Evolutionary conservation across 116 monocot species (phyloP).

Genomic region (Papilionanthe hybrid): DNA sequence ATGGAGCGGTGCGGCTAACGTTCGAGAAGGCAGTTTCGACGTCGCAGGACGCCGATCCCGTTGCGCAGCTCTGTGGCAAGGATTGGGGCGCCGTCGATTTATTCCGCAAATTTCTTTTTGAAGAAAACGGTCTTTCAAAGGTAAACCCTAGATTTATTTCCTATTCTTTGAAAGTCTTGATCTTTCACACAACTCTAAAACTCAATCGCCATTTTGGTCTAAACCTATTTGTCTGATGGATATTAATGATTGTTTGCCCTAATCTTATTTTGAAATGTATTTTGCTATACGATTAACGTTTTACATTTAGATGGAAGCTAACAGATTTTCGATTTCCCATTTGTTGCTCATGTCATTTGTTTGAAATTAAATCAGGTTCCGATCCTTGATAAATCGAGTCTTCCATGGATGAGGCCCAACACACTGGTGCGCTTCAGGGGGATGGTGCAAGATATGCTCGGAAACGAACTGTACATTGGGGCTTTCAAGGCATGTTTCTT

Average conservation of each 20-base stretch:
- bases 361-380: slow-evolving; percentile 49
- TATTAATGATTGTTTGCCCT: not conserved
- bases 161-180: not conserved
- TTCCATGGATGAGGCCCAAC: slow-evolving; percentile 64
- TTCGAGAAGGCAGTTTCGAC: slow-evolving; percentile 70
- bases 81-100: slow-evolving; percentile 87
- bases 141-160: slow-evolving; percentile 17
- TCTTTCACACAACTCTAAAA: not conserved
- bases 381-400: slow-evolving; percentile 43
- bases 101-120: slow-evolving; percentile 74
- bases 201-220: not conserved
- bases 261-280: not conserved
- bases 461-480: slow-evolving; percentile 76
- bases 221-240: not conserved
- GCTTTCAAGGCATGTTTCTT: slow-evolving; percentile 65
- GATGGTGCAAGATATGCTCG: slow-evolving; percentile 97
- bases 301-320: not conserved
- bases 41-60: slow-evolving; percentile 36
- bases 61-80: slow-evolving; percentile 46
- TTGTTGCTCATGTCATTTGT: not conserved
- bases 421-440: slow-evolving; percentile 87
- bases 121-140: slow-evolving; percentile 55
- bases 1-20: slow-evolving; percentile 69
- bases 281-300: not conserved
- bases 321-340: not conserved